These are phyloP conservation scores for Agaricus subrufescens DNA, from an alignment of 768 basidiomycete species.

Conservation along the genomic window DNA sequence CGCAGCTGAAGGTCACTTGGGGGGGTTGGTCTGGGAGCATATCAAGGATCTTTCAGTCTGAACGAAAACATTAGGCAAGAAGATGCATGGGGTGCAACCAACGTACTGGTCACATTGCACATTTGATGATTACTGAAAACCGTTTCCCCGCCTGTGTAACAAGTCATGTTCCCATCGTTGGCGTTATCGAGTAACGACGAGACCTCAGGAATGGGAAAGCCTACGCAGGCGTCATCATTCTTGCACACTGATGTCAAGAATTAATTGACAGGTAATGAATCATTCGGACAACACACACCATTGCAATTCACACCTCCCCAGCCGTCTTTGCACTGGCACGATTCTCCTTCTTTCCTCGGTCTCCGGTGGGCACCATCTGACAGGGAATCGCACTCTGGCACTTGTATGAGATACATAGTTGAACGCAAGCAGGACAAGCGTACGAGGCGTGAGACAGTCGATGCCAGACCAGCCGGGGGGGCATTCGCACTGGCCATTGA, in stretches of 20 bases:
- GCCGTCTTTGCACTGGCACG: constrained; percentile 89
- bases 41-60: constrained; percentile 94
- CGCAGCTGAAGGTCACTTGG: constrained; percentile 95
- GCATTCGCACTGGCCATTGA: constrained; percentile 95
- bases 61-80: background rate
- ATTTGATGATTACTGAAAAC: constrained; percentile 97
- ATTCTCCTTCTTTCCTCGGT: constrained; percentile 67
- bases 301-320: constrained; percentile 99
- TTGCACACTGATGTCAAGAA: constrained; percentile 65
- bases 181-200: constrained; percentile 12
- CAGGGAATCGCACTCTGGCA: constrained; percentile 86
- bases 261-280: background rate
- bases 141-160: constrained; percentile 89
- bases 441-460: constrained; percentile 90
- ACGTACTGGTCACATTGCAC: constrained; percentile 96
- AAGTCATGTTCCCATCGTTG: constrained; percentile 60
- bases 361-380: constrained; percentile 85
- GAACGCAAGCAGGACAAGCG: constrained; percentile 23
- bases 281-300: constrained; percentile 46
- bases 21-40: constrained; percentile 86
- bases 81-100: background rate
- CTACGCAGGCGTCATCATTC: constrained; percentile 71
- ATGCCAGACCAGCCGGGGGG: constrained; percentile 97
- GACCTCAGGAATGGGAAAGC: constrained; percentile 57
- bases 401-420: constrained; percentile 6